These are phyloP conservation scores for Plicaturopsis crispa DNA, from an alignment of 768 basidiomycete genomes.

Conservation along the genomic window DNA sequence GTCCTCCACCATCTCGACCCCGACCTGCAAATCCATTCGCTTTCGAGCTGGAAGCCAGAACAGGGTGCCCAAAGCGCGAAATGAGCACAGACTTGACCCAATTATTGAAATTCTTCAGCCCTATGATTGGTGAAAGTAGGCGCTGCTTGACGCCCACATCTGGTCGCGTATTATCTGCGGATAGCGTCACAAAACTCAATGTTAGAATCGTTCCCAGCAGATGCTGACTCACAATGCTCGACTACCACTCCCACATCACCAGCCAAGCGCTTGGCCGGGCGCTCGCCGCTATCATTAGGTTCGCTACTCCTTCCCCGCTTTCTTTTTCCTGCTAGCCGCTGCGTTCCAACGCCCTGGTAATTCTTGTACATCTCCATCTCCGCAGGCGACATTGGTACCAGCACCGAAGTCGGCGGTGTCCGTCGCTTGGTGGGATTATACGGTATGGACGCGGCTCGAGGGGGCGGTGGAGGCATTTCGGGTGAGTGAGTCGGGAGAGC, in stretches of 20 bases:
- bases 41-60: constrained; percentile 34
- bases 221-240: constrained; percentile 60
- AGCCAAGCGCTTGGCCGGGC: constrained; percentile 42
- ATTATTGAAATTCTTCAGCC: constrained; percentile 97
- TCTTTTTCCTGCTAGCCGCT: constrained; percentile 45
- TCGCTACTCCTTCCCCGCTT: constrained; percentile 37
- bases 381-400: constrained; percentile 53
- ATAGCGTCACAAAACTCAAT: constrained; percentile 3
- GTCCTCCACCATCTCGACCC: constrained; percentile 21
- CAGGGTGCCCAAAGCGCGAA: constrained; percentile 77
- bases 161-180: constrained; percentile 82
- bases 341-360: constrained; percentile 49
- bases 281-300: constrained; percentile 29
- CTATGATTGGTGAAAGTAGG: constrained; percentile 87
- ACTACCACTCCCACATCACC: constrained; percentile 73
- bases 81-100: constrained; percentile 99
- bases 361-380: constrained; percentile 56
- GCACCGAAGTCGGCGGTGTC: constrained; percentile 53
- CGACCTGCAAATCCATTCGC: constrained; percentile 14
- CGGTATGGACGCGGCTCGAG: constrained; percentile 32
- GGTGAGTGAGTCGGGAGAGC: constrained; percentile 24
- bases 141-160: constrained; percentile 86
- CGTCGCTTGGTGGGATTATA: constrained; percentile 60
- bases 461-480: constrained; percentile 20
- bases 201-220: constrained; percentile 3